phyloP scores from a whole-genome alignment of 257 asterid genomes.

The Solanum clarkiae region DNA sequence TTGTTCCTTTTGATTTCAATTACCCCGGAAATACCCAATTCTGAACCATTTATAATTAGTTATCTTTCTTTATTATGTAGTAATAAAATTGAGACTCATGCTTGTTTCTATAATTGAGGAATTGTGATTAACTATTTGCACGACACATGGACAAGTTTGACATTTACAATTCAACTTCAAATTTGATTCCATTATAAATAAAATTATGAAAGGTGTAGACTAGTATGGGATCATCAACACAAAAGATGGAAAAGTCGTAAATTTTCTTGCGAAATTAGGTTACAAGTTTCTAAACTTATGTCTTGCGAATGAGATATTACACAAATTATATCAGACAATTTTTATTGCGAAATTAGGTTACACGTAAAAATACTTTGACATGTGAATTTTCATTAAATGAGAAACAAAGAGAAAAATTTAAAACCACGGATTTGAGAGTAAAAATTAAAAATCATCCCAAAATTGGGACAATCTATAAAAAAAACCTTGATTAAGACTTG shows the following conservation, averaged over 20 bases:
- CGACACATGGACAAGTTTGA: background rate
- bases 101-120: background rate
- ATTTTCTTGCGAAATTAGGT: too few relatives aligned
- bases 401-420: too few relatives aligned
- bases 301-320: background rate
- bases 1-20: background rate
- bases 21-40: background rate
- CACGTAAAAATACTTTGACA: background rate
- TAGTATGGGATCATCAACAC: background rate
- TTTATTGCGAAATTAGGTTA: too few relatives aligned
- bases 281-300: background rate
- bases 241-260: background rate
- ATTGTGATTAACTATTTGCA: too few relatives aligned
- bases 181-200: background rate
- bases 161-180: background rate
- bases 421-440: too few relatives aligned
- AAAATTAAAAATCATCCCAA: background rate
- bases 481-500: background rate
- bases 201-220: background rate
- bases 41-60: background rate
- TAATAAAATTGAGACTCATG: background rate
- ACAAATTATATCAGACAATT: background rate
- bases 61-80: background rate
- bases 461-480: background rate
- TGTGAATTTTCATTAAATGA: background rate